Evolutionary conservation across 129 eudicot genomes (phyloP).

Genomic region (Helianthus tuberosus): DNA sequence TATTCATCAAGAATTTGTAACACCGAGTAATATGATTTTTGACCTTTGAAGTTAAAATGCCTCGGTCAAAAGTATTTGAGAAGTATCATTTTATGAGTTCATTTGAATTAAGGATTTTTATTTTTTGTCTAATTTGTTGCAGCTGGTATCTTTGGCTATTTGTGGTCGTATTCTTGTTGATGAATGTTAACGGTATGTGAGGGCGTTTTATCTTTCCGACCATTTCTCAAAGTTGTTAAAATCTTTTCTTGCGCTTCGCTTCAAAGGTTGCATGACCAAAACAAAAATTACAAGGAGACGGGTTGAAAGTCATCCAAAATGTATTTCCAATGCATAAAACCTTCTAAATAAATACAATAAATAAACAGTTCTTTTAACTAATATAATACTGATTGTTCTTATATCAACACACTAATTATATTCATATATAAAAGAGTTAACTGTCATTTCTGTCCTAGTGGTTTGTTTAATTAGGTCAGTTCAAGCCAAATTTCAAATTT

Average conservation of each 20-base stretch:
- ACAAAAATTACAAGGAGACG: neutral
- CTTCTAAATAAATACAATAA: neutral
- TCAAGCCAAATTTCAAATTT: no score
- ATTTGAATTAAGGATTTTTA: neutral
- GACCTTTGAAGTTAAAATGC: neutral
- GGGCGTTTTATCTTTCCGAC: neutral
- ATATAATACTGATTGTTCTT: neutral
- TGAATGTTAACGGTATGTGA: conserved; percentile 64
- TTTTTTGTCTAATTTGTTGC: conserved; percentile 32
- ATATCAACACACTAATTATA: neutral
- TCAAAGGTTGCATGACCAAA: neutral
- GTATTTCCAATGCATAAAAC: neutral
- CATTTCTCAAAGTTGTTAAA: neutral
- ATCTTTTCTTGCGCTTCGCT: neutral
- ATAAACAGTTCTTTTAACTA: neutral
- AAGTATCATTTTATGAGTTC: neutral
- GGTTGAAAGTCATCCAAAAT: neutral
- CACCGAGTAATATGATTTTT: neutral
- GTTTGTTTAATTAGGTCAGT: no score
- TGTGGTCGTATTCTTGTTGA: conserved; percentile 65
- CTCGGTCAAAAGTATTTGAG: neutral
- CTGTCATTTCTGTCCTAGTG: no score
- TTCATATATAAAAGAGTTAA: no score
- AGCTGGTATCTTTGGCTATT: conserved; percentile 89
- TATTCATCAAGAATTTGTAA: neutral